A percentile compares a stretch with the other conserved stretches of the same genome.
These are phyloP conservation scores for Aspergillus sp. DNA, from an alignment of 2,329 filamentous ascomycete genomes.

Conservation along the genomic window DNA sequence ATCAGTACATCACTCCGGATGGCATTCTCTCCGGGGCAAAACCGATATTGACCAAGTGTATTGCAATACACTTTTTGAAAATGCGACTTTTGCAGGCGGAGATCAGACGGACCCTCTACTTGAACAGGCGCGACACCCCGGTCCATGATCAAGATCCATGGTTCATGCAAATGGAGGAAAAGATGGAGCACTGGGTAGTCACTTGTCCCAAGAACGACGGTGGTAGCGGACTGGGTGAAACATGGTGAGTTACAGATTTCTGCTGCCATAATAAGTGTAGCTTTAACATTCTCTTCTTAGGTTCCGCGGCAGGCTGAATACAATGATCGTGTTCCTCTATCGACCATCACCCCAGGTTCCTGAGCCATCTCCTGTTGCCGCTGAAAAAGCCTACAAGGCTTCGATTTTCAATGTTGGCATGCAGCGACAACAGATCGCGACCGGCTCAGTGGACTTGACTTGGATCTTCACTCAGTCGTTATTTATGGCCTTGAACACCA, in stretches of 20 bases:
- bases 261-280: not conserved
- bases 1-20: slow-evolving; percentile 70
- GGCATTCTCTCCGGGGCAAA: slow-evolving; percentile 66
- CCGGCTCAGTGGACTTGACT: slow-evolving; percentile 71
- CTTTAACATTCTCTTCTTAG: slow-evolving; percentile 25
- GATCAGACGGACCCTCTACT: slow-evolving; percentile 77
- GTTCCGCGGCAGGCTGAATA: slow-evolving; percentile 67
- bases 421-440: slow-evolving; percentile 71
- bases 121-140: slow-evolving; percentile 71
- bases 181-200: slow-evolving; percentile 72
- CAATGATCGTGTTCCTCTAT: slow-evolving; percentile 81
- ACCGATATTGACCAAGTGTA: slow-evolving; percentile 72
- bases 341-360: slow-evolving; percentile 89
- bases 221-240: slow-evolving; percentile 65
- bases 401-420: slow-evolving; percentile 74
- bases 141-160: slow-evolving; percentile 76
- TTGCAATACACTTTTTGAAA: slow-evolving; percentile 87
- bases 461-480: slow-evolving; percentile 89
- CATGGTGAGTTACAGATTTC: slow-evolving; percentile 57
- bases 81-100: slow-evolving; percentile 85
- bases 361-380: slow-evolving; percentile 71
- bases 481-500: slow-evolving; percentile 85
- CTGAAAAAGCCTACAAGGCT: slow-evolving; percentile 74
- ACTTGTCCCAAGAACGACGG: slow-evolving; percentile 65
- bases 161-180: slow-evolving; percentile 73